Percentiles rank a stretch among this genome's conserved stretches.
Conservation (phyloP, 257 asterid species). For the Striga asiatica region DNA sequence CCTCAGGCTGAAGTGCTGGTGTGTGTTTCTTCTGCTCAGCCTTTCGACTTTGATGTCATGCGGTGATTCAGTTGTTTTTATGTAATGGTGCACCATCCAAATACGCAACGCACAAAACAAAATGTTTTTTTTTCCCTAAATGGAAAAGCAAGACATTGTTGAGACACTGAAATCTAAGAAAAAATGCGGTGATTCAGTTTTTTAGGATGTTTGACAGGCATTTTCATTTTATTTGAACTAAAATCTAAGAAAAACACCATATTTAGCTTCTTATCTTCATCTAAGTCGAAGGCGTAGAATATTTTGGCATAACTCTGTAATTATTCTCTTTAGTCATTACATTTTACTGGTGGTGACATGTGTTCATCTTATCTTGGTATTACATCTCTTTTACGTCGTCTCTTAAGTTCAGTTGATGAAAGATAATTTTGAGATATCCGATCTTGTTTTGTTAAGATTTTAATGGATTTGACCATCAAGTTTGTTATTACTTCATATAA, state of each 20-base stretch:
- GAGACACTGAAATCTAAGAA: no score
- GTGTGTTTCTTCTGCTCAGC: conserved; percentile 8
- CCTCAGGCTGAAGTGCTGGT: conserved; percentile 84
- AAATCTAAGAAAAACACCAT: not conserved
- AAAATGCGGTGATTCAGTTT: not conserved
- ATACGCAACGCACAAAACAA: not conserved
- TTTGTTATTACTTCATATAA: not conserved
- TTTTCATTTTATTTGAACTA: not conserved
- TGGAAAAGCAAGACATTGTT: not conserved
- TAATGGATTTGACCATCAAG: not conserved
- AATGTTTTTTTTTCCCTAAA: not conserved
- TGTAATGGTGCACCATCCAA: not conserved
- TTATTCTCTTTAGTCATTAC: not conserved
- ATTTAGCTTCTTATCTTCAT: not conserved
- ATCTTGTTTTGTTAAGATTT: conserved; percentile 1
- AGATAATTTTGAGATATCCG: not conserved
- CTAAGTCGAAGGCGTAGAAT: not conserved
- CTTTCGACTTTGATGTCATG: no score
- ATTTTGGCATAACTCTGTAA: not conserved
- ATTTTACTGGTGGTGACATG: not conserved
- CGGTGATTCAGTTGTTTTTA: no score
- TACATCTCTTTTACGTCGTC: no score
- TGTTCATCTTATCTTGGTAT: no score
- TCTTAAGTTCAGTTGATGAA: not conserved
- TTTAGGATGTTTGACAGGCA: not conserved